Conservation (phyloP, 1,139 yeast genomes). For the Meyerozyma smithsonii region DNA sequence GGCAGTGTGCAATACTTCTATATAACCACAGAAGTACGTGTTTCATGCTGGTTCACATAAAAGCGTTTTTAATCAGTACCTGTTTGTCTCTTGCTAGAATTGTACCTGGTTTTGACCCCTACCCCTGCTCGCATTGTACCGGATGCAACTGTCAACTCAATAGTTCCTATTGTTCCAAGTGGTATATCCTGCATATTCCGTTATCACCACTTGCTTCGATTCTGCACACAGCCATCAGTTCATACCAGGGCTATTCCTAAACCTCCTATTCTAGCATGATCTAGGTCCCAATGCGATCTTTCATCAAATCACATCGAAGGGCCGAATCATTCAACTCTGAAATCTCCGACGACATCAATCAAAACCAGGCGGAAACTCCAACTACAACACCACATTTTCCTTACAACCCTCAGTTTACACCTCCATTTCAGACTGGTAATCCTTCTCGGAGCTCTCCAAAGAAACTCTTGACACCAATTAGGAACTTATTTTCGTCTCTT, state of each 20-base stretch:
- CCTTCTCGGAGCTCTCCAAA: conserved; percentile 11
- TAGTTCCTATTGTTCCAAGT: no score
- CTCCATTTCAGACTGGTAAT: conserved; percentile 8
- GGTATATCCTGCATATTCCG: no score
- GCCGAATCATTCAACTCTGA: conserved; percentile 12
- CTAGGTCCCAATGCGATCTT: conserved; percentile 10
- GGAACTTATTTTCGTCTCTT: conserved; percentile 10
- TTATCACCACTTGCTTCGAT: neutral
- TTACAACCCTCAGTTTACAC: conserved; percentile 5
- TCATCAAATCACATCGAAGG: conserved; percentile 12
- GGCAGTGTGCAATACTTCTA: no score
- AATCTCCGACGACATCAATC: neutral
- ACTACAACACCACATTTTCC: neutral
- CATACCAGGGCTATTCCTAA: no score
- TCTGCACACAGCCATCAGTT: neutral
- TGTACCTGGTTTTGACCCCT: no score
- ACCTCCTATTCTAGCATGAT: neutral
- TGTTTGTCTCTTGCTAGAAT: no score
- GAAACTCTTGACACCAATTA: conserved; percentile 14
- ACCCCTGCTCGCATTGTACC: no score
- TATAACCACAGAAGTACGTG: no score
- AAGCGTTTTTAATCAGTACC: no score
- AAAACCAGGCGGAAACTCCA: neutral
- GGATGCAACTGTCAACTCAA: no score
- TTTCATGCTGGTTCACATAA: no score